A percentile compares a stretch with the other conserved stretches of the same genome.
phyloP scores from a whole-genome alignment of 345 rosid species.

The Gossypium arboreum region DNA sequence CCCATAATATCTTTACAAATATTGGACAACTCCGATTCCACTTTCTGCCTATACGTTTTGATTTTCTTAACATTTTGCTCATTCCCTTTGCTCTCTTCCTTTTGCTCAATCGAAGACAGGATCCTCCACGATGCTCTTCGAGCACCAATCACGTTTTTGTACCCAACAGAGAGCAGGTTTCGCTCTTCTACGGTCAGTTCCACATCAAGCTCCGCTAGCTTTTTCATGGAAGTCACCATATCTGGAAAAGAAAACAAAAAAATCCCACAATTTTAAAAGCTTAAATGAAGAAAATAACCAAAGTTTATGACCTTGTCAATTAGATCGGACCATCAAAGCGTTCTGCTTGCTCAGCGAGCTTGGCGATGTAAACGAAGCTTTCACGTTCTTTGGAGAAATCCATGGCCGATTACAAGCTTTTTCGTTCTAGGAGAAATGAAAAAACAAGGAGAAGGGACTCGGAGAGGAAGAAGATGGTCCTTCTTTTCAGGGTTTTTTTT shows the following conservation, averaged over 20 bases:
- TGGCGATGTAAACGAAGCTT: constrained; percentile 45
- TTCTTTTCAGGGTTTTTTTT: background rate
- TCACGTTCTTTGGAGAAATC: constrained; percentile 38
- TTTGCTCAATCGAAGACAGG: constrained; percentile 48
- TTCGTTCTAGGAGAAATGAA: background rate
- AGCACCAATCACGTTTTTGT: constrained; percentile 55
- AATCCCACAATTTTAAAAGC: background rate
- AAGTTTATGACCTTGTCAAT: background rate
- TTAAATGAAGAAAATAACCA: background rate
- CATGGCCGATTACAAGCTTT: constrained; percentile 19
- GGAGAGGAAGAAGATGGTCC: background rate
- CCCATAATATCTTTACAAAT: constrained; percentile 56
- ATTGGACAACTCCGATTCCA: constrained; percentile 49
- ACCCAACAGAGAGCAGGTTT: constrained; percentile 53
- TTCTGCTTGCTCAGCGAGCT: constrained; percentile 61
- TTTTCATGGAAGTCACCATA: constrained; percentile 55
- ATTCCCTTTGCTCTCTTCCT: constrained; percentile 52
- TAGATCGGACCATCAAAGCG: constrained; percentile 44
- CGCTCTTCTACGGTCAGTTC: constrained; percentile 56
- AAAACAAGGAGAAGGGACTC: background rate
- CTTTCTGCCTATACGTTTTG: constrained; percentile 53
- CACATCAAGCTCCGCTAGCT: constrained; percentile 45
- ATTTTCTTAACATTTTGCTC: constrained; percentile 49
- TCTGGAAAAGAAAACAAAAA: constrained; percentile 22
- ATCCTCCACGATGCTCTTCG: constrained; percentile 64